Evolutionary conservation across 495 filamentous ascomycete species (phyloP), one percentile per base, ranked within the genome.

Genomic region (Cercophora scortea): DNA sequence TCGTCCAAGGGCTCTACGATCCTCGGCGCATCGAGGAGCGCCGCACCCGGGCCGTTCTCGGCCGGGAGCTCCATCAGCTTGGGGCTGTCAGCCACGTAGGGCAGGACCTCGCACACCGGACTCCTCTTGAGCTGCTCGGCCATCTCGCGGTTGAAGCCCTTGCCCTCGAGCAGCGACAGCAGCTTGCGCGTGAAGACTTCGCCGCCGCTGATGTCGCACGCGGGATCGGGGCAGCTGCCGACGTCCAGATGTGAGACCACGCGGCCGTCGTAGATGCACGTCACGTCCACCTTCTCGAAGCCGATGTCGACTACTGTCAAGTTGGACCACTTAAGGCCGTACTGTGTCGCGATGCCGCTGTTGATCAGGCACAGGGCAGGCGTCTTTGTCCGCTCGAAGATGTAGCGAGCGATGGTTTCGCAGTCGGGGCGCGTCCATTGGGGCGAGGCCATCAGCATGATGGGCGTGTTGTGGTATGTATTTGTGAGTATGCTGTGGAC

Each of bases 341-440:
- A 96, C 56, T 85, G 83, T 0, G 86, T 82, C 8, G 92, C 90
- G 15, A 93, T 66, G 0, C 87, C 90, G 46, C 87, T 81, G 66
- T 97, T 86, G 74, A 97, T 85, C 39, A 96, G 67, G 49, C 81
- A 87, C 47, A 98, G 86, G 0, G 86, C 90, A 0, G 93, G 93
- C 1, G 86, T 89, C 73, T 93, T 95, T 65, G 95, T 95, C 69
- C 90, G 90, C 68, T 97, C 93, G 58, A 98, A 98, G 56, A 96
- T 79, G 70, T 96, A 98, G 51, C 89, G 87, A 5, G 90, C 85
- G 38, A 97, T 79, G 10, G 72, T 73, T 67, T 96, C 90, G 60
- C 84, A 83, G 65, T 96, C 88, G 45, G 83, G 80, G 6, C 82
- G 77, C 9, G 88, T 88, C 88, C 94, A 98, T 44, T 81, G 81